A percentile compares a stretch with the other conserved stretches of the same genome.
Evolutionary conservation across 352 stramenopile genomes (phyloP).

Genomic region (Phytopythium aichiense): DNA sequence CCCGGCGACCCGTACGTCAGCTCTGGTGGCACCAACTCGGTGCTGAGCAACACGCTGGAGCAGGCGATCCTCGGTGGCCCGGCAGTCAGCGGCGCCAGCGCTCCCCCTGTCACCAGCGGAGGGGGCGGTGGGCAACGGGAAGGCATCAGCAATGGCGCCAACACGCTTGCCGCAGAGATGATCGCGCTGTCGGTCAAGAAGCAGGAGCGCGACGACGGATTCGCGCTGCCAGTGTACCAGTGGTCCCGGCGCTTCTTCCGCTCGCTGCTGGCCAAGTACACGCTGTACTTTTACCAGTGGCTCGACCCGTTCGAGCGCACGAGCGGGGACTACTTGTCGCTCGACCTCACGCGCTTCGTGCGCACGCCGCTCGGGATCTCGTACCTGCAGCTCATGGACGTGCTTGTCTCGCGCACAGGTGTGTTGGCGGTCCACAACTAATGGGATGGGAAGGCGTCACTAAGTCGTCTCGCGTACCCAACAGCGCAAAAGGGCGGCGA

Average conservation of each 20-base stretch:
- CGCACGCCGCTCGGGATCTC: conserved; percentile 73
- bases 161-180: conserved; percentile 67
- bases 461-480: conserved; percentile 8
- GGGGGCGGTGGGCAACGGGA: conserved; percentile 19
- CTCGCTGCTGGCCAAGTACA: conserved; percentile 82
- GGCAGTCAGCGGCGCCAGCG: conserved; percentile 7
- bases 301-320: conserved; percentile 67
- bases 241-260: conserved; percentile 81
- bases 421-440: conserved; percentile 11
- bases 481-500: conserved; percentile 49
- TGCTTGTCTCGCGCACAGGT: conserved; percentile 66
- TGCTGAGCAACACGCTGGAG: conserved; percentile 55
- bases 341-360: conserved; percentile 68
- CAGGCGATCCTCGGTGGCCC: conserved; percentile 57
- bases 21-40: conserved; percentile 21
- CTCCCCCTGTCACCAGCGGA: conserved; percentile 3
- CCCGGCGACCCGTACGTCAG: conserved; percentile 44
- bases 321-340: conserved; percentile 46
- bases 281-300: conserved; percentile 80
- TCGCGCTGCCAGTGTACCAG: conserved; percentile 74
- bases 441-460: conserved; percentile 1
- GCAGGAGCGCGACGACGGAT: conserved; percentile 74
- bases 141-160: conserved; percentile 22
- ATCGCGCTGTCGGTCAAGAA: conserved; percentile 71
- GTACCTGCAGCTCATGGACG: conserved; percentile 80